Evolutionary conservation across 257 asterid species (phyloP), one percentile per base, ranked within the genome.

Genomic region (Vinca minor): DNA sequence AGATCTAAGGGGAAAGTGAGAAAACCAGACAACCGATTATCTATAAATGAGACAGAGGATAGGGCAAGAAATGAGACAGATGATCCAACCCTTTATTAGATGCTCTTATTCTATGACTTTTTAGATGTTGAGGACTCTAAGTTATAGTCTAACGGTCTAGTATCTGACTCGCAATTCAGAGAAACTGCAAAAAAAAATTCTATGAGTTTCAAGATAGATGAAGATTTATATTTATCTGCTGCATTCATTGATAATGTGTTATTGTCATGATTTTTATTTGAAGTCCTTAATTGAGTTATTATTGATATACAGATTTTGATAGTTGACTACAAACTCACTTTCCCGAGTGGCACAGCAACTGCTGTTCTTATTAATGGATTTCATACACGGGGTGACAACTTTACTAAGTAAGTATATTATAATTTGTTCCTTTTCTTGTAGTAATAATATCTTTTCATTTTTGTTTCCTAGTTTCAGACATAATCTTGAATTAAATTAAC

Each of bases 271-370:
- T 3, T 12, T 35, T 36, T 58, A 44, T 34, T 53, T 55, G 58
- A n/a, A 31, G 7, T 7, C 9, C n/a, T 42, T 8, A 17, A 56
- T 21, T 15, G 62, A 50, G 61, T 77, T 45, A 41, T 34, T 38
- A 4, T 15, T 76, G 78, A 67, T 69, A 66, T 55, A 36, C 85
- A 88, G 98, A 83, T 91, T 65, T 71, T 91, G 88, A 85, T 91
- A 63, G 64, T 91, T 17, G 98, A 91, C 74, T 84, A 88, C 81
- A 91, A 88, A 79, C 81, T 91, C 81, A 75, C 91, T 39, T 91
- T 82, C 76, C 98, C 98, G 57, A 91, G 82, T 77, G 98, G 98
- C 47, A 88, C 79, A 91, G 98, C 98, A 23, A 91, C 95, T 70
- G 91, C 95, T 62, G 88, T 91, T 54, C 89, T 91, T 39, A 91